Percentiles rank a stretch among this genome's conserved stretches.
Evolutionary conservation across 2,329 filamentous ascomycete species (phyloP).

Genomic region (Xylaria sp.): DNA sequence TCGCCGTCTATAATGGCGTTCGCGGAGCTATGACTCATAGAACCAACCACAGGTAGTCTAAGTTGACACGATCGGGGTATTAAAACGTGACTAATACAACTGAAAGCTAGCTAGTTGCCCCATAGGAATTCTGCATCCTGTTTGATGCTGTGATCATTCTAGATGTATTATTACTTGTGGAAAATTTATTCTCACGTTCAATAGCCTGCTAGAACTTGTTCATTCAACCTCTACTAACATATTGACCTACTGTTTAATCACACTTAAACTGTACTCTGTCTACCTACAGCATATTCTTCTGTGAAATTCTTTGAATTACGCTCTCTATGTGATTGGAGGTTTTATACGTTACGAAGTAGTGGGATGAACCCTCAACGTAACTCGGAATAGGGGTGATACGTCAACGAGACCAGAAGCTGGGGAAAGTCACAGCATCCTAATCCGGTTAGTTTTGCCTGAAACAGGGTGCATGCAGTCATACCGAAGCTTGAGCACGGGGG

Average conservation of each 20-base stretch:
- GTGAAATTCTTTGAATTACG: too few species aligned
- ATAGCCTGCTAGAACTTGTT: too few species aligned
- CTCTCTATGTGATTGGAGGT: too few species aligned
- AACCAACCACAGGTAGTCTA: not conserved
- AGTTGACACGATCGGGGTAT: not conserved
- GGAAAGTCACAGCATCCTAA: not conserved
- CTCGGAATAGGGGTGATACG: not conserved
- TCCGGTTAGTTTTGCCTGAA: not conserved
- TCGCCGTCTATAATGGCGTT: too few species aligned
- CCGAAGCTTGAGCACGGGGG: not conserved
- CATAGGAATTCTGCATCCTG: not conserved
- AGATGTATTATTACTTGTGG: too few species aligned
- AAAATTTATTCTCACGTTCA: too few species aligned
- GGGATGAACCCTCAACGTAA: not conserved
- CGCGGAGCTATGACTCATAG: too few species aligned
- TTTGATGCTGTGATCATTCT: not conserved
- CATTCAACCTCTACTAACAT: too few species aligned
- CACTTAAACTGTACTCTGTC: too few species aligned
- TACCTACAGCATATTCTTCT: too few species aligned
- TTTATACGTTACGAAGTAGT: not conserved
- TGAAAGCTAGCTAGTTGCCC: not conserved
- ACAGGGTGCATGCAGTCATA: not conserved
- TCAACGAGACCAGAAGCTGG: not conserved
- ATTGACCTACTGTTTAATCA: too few species aligned
- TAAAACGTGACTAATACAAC: not conserved